Conservation (phyloP, 805 yeast genomes). For the Yarrowia yakushimensis region DNA sequence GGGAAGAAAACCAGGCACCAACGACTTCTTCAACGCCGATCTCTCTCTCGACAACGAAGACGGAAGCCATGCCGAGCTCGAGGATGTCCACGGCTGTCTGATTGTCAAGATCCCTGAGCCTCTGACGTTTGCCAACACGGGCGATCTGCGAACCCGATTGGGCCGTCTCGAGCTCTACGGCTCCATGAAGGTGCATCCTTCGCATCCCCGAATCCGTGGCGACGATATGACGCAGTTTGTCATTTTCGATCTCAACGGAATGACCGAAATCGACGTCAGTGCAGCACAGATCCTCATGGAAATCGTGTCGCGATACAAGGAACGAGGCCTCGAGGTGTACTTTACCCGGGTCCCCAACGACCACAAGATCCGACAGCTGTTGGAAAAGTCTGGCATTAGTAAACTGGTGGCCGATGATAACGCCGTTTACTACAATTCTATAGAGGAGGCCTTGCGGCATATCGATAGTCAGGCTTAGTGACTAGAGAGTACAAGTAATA, state of each 20-base stretch:
- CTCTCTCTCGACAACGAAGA: conserved; percentile 42
- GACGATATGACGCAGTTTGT: conserved; percentile 51
- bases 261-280: conserved; percentile 74
- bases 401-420: conserved; percentile 35
- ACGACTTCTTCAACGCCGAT: conserved; percentile 68
- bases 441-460: conserved; percentile 52
- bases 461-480: conserved; percentile 30
- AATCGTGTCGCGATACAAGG: conserved; percentile 52
- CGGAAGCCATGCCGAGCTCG: conserved; percentile 33
- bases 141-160: conserved; percentile 65
- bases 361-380: conserved; percentile 46
- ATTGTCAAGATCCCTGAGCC: conserved; percentile 86
- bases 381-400: conserved; percentile 55
- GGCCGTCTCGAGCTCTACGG: conserved; percentile 74
- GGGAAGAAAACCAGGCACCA: conserved; percentile 61
- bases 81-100: conserved; percentile 64
- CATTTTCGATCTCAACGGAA: conserved; percentile 76
- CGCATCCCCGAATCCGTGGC: conserved; percentile 52
- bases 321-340: conserved; percentile 54
- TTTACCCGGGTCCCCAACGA: conserved; percentile 58
- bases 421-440: conserved; percentile 44
- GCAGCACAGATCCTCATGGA: conserved; percentile 71
- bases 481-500: neutral
- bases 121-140: conserved; percentile 78
- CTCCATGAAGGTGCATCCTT: conserved; percentile 71